These are phyloP conservation scores for Phialemoniopsis sp. DNA, from an alignment of 2,329 filamentous ascomycete genomes.

Conservation along the genomic window DNA sequence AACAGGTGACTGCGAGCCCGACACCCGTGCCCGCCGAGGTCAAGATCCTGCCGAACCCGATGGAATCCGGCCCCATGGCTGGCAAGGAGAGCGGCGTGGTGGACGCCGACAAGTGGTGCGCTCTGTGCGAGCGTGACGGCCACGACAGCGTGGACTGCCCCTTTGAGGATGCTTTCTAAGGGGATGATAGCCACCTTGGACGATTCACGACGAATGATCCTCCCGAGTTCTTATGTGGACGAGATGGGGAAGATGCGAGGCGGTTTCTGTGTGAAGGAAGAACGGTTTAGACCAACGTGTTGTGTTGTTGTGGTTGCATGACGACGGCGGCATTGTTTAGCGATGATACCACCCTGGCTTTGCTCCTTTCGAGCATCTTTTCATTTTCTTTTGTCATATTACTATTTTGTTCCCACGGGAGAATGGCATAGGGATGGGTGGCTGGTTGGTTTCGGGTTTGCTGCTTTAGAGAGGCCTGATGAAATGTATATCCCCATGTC, in stretches of 20 bases:
- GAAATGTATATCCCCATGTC: too few relatives aligned
- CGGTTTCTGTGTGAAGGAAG: not conserved
- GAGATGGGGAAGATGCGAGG: not conserved
- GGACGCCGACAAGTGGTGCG: conserved; percentile 92
- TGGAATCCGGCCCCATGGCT: conserved; percentile 65
- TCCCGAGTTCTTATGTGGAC: too few relatives aligned
- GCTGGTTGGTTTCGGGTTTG: too few relatives aligned
- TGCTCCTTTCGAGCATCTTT: too few relatives aligned
- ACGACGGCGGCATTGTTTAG: conserved; percentile 3
- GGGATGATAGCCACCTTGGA: too few relatives aligned
- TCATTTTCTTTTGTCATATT: too few relatives aligned
- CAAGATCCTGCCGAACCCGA: conserved; percentile 53
- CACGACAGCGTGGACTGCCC: conserved; percentile 96
- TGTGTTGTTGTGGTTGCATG: not conserved
- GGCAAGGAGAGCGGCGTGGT: conserved; percentile 75
- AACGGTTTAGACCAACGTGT: not conserved
- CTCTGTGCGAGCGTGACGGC: conserved; percentile 90
- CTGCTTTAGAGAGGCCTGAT: too few relatives aligned
- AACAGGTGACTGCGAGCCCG: conserved; percentile 22
- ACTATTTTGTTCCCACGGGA: too few relatives aligned
- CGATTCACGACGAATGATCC: too few relatives aligned
- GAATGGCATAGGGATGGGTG: too few relatives aligned
- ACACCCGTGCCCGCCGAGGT: conserved; percentile 32
- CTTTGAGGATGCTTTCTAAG: conserved; percentile 74
- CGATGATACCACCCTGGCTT: conserved; percentile 6